Evolutionary conservation across 371 early-diverging fungal genomes (phyloP).

Genomic region (Parasitella parasitica): DNA sequence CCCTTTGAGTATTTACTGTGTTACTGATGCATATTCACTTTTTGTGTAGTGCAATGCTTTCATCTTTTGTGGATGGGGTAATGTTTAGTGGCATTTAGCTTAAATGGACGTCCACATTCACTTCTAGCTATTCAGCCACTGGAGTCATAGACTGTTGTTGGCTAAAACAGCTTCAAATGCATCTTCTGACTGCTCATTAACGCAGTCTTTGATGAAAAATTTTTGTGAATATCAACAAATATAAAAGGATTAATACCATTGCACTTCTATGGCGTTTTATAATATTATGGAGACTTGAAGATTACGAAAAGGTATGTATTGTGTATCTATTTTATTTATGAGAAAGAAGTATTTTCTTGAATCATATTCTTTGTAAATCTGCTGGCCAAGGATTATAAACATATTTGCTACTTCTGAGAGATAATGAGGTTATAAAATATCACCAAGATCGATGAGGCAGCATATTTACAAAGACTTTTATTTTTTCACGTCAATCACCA

Average conservation of each 20-base stretch:
- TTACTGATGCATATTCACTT: too few relatives aligned
- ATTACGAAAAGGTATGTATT: too few relatives aligned
- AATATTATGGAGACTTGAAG: neutral
- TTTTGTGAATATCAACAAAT: neutral
- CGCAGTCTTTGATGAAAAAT: neutral
- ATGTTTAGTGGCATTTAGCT: too few relatives aligned
- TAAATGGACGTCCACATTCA: neutral
- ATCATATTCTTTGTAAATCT: neutral
- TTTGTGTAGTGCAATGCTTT: too few relatives aligned
- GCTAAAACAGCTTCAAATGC: too few relatives aligned
- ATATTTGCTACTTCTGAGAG: slow-evolving; percentile 30
- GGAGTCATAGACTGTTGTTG: too few relatives aligned
- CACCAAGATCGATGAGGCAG: slow-evolving; percentile 29
- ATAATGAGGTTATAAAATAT: slow-evolving; percentile 22
- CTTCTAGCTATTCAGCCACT: too few relatives aligned
- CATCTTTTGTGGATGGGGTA: too few relatives aligned
- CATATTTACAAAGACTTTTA: neutral
- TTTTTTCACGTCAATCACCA: too few relatives aligned
- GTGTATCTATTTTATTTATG: too few relatives aligned
- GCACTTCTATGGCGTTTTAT: neutral
- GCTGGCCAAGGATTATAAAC: slow-evolving; percentile 20
- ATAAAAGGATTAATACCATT: neutral
- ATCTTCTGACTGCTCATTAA: neutral
- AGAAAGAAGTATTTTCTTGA: neutral
- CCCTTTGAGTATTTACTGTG: too few relatives aligned